These are phyloP conservation scores for Fistulinella cinereoalba DNA, from an alignment of 1,284 basidiomycete genomes.

Conservation along the genomic window DNA sequence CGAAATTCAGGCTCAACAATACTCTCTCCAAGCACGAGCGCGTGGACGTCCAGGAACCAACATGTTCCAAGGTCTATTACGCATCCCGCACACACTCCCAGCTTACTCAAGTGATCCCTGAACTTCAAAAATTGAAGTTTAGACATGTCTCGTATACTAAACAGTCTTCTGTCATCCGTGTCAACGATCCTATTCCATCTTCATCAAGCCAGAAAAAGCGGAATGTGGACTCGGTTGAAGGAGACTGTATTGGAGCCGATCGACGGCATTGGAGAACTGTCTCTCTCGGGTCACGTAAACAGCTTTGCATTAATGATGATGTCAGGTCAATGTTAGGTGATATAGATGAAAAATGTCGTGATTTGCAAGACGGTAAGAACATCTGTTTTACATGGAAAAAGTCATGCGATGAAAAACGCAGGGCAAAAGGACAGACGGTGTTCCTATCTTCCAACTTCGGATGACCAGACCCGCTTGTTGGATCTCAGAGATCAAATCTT, in stretches of 20 bases:
- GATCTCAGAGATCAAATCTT: slow-evolving; percentile 89
- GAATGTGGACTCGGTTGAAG: slow-evolving; percentile 23
- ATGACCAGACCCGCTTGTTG: slow-evolving; percentile 72
- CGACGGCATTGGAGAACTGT: slow-evolving; percentile 56
- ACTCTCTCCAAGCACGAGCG: slow-evolving; percentile 6
- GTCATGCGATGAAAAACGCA: slow-evolving; percentile 23
- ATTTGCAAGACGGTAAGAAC: slow-evolving; percentile 72
- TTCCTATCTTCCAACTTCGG: slow-evolving; percentile 74
- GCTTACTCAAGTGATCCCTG: slow-evolving; percentile 86
- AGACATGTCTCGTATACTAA: slow-evolving; percentile 16
- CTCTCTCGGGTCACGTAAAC: slow-evolving; percentile 87
- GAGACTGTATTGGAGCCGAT: slow-evolving; percentile 23
- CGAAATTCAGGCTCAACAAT: slow-evolving; percentile 14
- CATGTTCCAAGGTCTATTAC: slow-evolving; percentile 84
- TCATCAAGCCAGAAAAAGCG: slow-evolving; percentile 17
- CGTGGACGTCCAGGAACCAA: slow-evolving; percentile 44
- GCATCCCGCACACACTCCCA: slow-evolving; percentile 96
- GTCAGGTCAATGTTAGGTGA: slow-evolving; percentile 68
- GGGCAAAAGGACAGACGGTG: slow-evolving; percentile 71
- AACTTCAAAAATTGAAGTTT: slow-evolving; percentile 72
- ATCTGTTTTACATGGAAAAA: not conserved
- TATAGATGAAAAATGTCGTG: slow-evolving; percentile 90
- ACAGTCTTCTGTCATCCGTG: not conserved
- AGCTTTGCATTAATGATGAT: slow-evolving; percentile 90
- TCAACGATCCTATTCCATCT: slow-evolving; percentile 7